Evolutionary conservation across 495 filamentous ascomycete species (phyloP), one percentile per base, ranked within the genome.

Genomic region (Lasiosphaeris hirsuta): DNA sequence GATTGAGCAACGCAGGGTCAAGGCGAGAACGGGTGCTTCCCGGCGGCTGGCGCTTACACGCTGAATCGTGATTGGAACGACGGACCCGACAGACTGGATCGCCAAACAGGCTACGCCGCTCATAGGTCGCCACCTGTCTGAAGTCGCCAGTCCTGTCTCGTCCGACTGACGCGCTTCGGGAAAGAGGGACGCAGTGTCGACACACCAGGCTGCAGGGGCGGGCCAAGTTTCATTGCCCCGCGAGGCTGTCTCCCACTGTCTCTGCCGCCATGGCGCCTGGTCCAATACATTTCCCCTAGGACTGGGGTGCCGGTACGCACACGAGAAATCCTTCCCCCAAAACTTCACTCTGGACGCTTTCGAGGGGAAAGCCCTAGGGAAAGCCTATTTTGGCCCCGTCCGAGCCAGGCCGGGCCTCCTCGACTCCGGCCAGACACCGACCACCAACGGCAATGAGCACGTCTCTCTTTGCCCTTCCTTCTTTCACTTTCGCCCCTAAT

Each of bases 1-100:
- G n/a, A n/a, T n/a, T n/a, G 17, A 10, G n/a, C 11, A 9, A 19
- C 3, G 43, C 43, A 13, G 43, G 23, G 23, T 30, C 23, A 30
- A 30, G 2, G 23, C 23, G 2, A 30, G 23, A 30, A 30, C 23
- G 2, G 23, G 23, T 30, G 23, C 23, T 30, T 30, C 23, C 23
- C 23, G 23, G 53, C 34, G 53, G 42, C 40, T 55, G 53, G 53
- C 53, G 53, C 53, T 55, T 55, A 55, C 10, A 19, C 35, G 51
- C 39, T 19, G 38, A 13, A 18, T 11, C 13, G 9, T 35, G 33
- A 47, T 45, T 37, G 53, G 43, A 19, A 46, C 33, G 37, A 38
- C 7, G 15, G 42, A 46, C 53, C 53, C 53, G 40, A 30, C 42
- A 54, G 30, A 15, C 23, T 3, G 51, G 51, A 7, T 45, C 53